Evolutionary conservation across 108 stramenopile genomes (phyloP), one percentile per base, ranked within the genome.

Genomic region (Aureococcus anophagefferens): DNA sequence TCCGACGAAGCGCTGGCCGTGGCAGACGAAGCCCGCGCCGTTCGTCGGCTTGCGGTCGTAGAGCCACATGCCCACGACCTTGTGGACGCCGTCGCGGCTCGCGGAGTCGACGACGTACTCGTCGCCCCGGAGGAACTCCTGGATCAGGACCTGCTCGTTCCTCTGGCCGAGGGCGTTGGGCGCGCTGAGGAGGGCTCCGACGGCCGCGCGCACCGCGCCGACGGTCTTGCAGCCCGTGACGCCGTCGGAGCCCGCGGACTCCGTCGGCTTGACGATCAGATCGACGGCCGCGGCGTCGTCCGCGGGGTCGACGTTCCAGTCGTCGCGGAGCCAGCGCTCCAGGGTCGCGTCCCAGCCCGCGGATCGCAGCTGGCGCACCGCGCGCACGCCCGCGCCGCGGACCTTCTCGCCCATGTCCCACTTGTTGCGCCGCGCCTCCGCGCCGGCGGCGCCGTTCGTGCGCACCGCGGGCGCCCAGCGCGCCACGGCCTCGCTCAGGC

Each of bases 31-130:
- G n/a, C n/a, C n/a, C 0, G 25, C 33, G 45, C 91, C 93, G 75
- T 95, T 92, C 62, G 88, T 77, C 21, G 78, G 79, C 28, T 89
- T 83, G 71, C 92, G 93, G 86, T 96, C 95, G 81, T 94, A 96
- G 21, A 89, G 88, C 95, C 95, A 96, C 16, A 93, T 77, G 78
- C 90, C 91, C 75, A 85, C 80, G 11, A 88, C 86, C 79, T 96
- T 92, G 83, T 96, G 95, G 5, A 85, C 85, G 30, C 93, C 95
- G 80, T 93, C 78, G 33, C 86, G 69, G 34, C 83, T 85, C 28
- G 93, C 93, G 62, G 84, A 83, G 75, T 96, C 95, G 46, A 94
- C 82, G 51, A 93, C 93, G 74, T 93, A 96, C 79, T 96, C 94
- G 25, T 80, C 86, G 30, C 93, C 93, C 51, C 84, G 71, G 62